Percentiles rank a stretch among this genome's conserved stretches.
Conservation (phyloP, 2,329 filamentous ascomycete species). For the Diaporthe eres region DNA sequence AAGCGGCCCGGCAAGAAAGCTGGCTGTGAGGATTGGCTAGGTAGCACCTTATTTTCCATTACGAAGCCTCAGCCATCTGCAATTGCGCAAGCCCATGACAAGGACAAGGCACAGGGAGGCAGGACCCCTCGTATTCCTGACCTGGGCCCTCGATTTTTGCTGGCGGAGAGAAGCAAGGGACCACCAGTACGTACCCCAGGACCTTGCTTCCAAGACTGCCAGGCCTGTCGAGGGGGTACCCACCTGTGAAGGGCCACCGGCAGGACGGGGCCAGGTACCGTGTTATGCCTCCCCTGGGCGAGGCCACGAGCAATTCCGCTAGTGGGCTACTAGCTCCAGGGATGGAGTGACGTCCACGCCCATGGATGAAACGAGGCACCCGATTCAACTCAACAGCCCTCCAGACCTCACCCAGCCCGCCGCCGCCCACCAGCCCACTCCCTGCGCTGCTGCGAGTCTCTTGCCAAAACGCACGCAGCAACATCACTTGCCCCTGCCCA, state of each 20-base stretch:
- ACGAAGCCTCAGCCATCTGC: slow-evolving; percentile 32
- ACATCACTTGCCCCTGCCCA: slow-evolving; percentile 33
- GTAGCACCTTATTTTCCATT: slow-evolving; percentile 25
- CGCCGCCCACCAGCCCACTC: slow-evolving; percentile 14
- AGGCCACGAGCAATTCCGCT: not conserved
- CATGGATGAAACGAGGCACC: slow-evolving; percentile 24
- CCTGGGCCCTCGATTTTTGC: slow-evolving; percentile 10
- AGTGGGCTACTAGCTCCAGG: slow-evolving; percentile 30
- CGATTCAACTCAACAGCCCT: slow-evolving; percentile 30
- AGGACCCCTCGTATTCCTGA: slow-evolving; percentile 35
- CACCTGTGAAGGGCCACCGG: slow-evolving; percentile 10
- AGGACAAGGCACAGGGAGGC: slow-evolving; percentile 12
- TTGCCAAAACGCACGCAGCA: slow-evolving; percentile 23
- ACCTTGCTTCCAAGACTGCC: slow-evolving; percentile 13
- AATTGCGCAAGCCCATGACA: slow-evolving; percentile 32
- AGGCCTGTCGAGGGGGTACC: slow-evolving; percentile 8
- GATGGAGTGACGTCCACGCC: slow-evolving; percentile 29
- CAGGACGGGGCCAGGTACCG: slow-evolving; percentile 1
- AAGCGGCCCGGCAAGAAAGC: not conserved
- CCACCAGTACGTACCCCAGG: slow-evolving; percentile 7
- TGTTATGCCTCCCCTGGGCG: not conserved
- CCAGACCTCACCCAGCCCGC: slow-evolving; percentile 3
- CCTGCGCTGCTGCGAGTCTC: slow-evolving; percentile 16
- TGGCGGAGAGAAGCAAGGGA: slow-evolving; percentile 18
- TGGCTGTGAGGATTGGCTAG: not conserved